Evolutionary conservation across 768 basidiomycete species (phyloP).

Genomic region (Lentinula sp.): DNA sequence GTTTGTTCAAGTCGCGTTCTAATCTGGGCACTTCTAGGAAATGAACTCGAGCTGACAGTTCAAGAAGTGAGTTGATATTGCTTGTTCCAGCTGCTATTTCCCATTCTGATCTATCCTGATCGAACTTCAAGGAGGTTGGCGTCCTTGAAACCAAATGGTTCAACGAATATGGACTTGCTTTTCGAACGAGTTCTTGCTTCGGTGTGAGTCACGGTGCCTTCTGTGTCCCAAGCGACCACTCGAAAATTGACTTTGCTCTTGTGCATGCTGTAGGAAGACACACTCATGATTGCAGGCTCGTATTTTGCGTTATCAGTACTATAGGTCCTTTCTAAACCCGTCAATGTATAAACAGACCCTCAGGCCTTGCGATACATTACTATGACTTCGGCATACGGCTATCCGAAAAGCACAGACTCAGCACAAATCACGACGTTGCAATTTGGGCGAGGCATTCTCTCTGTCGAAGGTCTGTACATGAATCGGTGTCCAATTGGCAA

Average conservation of each 20-base stretch:
- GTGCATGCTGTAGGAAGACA: background rate
- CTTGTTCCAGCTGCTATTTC: constrained; percentile 1
- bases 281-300: background rate
- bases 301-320: background rate
- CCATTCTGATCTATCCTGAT: background rate
- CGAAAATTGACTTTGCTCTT: background rate
- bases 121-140: constrained; percentile 13
- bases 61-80: constrained; percentile 16
- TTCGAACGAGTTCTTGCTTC: constrained; percentile 10
- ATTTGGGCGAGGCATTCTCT: constrained; percentile 17
- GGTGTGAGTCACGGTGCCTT: constrained; percentile 5
- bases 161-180: constrained; percentile 19
- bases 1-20: background rate
- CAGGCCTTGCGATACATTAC: constrained; percentile 9
- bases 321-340: background rate
- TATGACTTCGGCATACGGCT: constrained; percentile 20
- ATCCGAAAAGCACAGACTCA: constrained; percentile 13
- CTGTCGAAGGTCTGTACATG: constrained; percentile 9
- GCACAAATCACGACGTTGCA: constrained; percentile 9
- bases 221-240: no score
- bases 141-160: constrained; percentile 21
- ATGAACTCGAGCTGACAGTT: background rate
- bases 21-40: background rate
- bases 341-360: constrained; percentile 18
- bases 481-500: background rate